phyloP scores from a whole-genome alignment of 495 filamentous ascomycete genomes.

The Talaromyces stipitatus region DNA sequence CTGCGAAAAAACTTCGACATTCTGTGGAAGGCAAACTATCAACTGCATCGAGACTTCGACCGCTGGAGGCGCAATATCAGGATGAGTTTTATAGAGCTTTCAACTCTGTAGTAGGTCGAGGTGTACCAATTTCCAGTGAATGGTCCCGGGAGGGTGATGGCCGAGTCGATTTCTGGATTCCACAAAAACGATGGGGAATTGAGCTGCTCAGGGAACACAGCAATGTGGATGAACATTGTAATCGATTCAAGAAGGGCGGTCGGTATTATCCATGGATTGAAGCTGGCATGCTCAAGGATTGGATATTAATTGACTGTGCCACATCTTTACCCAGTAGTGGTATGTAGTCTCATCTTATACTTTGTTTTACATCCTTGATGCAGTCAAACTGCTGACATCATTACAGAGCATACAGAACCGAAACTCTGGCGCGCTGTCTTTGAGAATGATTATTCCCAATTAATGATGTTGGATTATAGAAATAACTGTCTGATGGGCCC shows the following conservation, averaged over 20 bases:
- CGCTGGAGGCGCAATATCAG: conserved; percentile 16
- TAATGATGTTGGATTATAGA: conserved; percentile 6
- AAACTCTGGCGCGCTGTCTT: conserved; percentile 6
- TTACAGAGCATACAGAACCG: conserved; percentile 1
- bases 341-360: conserved; percentile 5
- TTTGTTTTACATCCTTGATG: conserved; percentile 2
- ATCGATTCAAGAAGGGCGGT: conserved; percentile 9
- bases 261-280: conserved; percentile 11
- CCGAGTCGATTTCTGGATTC: no score
- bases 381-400: conserved; percentile 5
- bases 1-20: no score
- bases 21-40: no score
- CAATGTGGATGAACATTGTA: conserved; percentile 10
- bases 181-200: conserved; percentile 13
- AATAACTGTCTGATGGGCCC: not conserved
- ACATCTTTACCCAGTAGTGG: conserved; percentile 7
- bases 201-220: conserved; percentile 17
- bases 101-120: conserved; percentile 11
- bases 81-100: no score
- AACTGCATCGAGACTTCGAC: conserved; percentile 9
- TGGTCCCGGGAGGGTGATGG: conserved; percentile 12
- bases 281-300: conserved; percentile 8
- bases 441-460: conserved; percentile 7
- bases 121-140: conserved; percentile 12
- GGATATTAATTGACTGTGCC: conserved; percentile 13